Evolutionary conservation across 208 protist genomes (phyloP), one percentile per base, ranked within the genome.

Genomic region (Leishmania major): DNA sequence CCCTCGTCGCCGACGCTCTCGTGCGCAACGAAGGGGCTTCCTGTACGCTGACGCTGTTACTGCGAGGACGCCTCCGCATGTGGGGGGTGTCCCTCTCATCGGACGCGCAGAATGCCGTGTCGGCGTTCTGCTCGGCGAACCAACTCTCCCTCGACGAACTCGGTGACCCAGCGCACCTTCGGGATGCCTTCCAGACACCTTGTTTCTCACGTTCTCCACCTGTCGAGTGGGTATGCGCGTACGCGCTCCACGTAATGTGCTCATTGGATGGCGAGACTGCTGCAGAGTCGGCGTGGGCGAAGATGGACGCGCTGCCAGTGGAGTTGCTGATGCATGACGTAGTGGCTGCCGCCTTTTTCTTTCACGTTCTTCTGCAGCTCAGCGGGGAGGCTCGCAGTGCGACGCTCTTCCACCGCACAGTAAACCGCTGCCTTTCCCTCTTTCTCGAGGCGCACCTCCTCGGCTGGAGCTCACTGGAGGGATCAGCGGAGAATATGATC

Each of bases 401-500:
- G 43, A 43, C 8, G 0, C 11, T 75, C 1, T 95, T 94, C 72
- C 75, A 84, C 19, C 28, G 66, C 6, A 85, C 84, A 19, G 74
- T 91, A 22, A 57, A 62, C 43, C 84, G 90, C 71, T 87, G 85
- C 37, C 77, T 95, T 25, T 55, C 79, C 64, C 47, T 88, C 17
- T 86, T 94, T 25, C 87, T 85, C 8, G 90, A 94, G 82, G 67
- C 79, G 43, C 90, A 94, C 77, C 67, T 92, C n/a, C 77, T 81
- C 47, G 82, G 74, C 55, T 95, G 91, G 88, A 95, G 91, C 76
- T 81, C 93, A 37, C 78, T 95, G 8, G 93, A 96, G 76, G 80
- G 79, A 17, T 87, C 75, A 51, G 93, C 90, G 80, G 76, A 84
- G 17, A 76, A 85, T 1, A 85, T 95, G 81, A 83, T 97, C 17